phyloP scores from a whole-genome alignment of 1,284 basidiomycete genomes.

The Inonotus hispidus region DNA sequence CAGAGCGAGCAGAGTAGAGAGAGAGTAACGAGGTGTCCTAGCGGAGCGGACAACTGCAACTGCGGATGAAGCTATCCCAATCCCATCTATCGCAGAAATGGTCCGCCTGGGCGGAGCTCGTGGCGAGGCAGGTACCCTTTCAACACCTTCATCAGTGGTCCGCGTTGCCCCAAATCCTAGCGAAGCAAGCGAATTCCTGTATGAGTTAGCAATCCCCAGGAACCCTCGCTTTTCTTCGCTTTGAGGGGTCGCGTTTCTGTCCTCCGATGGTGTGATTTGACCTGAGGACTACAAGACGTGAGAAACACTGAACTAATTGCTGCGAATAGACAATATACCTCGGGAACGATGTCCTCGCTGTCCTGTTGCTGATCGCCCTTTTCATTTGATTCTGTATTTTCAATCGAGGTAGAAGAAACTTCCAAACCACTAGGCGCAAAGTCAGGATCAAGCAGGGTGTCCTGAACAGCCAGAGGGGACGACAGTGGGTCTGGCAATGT shows the following conservation, averaged over 20 bases:
- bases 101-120: not conserved
- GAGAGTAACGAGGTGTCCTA: slow-evolving; percentile 30
- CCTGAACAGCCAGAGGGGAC: slow-evolving; percentile 58
- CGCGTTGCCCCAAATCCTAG: not conserved
- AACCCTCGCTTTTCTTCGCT: slow-evolving; percentile 26
- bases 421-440: not conserved
- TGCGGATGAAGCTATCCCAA: not conserved
- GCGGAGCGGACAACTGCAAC: slow-evolving; percentile 7
- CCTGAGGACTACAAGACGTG: not conserved
- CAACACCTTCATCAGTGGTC: not conserved
- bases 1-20: slow-evolving; percentile 69
- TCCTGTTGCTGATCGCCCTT: not conserved
- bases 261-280: slow-evolving; percentile 11
- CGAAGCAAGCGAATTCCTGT: slow-evolving; percentile 35
- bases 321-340: slow-evolving; percentile 1
- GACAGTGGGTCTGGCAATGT: slow-evolving; percentile 56
- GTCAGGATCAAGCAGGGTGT: slow-evolving; percentile 43
- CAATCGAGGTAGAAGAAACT: not conserved
- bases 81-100: not conserved
- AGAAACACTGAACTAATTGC: not conserved
- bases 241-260: not conserved
- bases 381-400: not conserved
- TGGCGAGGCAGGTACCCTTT: not conserved
- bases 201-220: slow-evolving; percentile 40
- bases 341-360: not conserved